phyloP scores from a whole-genome alignment of 2,329 filamentous ascomycete species.

The Cladobotryum protrusum region DNA sequence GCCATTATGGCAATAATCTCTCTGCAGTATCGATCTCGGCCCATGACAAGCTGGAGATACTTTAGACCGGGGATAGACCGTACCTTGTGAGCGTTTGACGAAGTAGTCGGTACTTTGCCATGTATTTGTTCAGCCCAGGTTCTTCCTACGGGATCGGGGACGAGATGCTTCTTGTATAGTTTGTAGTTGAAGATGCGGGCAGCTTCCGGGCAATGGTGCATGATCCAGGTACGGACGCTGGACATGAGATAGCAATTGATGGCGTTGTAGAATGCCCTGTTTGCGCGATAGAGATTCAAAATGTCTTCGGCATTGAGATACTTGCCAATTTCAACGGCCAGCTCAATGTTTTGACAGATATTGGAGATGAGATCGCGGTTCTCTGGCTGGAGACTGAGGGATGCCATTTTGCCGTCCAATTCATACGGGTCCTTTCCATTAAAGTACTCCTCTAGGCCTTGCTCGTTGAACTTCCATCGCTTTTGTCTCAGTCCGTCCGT shows the following conservation, averaged over 20 bases:
- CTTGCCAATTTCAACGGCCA: conserved; percentile 49
- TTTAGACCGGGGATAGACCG: conserved; percentile 55
- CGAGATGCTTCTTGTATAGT: conserved; percentile 51
- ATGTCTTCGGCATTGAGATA: conserved; percentile 51
- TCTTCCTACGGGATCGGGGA: conserved; percentile 52
- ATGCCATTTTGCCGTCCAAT: not conserved
- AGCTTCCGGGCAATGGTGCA: conserved; percentile 48
- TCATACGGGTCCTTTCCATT: conserved; percentile 24
- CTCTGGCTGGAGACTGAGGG: conserved; percentile 17
- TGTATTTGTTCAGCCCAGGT: conserved; percentile 26
- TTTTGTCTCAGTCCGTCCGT: conserved; percentile 15
- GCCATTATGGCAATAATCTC: conserved; percentile 60
- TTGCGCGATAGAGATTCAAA: conserved; percentile 58
- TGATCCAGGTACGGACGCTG: conserved; percentile 51
- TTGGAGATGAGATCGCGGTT: conserved; percentile 38
- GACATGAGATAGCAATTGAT: conserved; percentile 55
- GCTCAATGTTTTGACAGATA: conserved; percentile 40
- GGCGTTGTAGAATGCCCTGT: conserved; percentile 54
- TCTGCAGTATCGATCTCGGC: conserved; percentile 47
- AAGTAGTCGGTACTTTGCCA: conserved; percentile 6
- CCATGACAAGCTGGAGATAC: conserved; percentile 63
- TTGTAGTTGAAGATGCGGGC: conserved; percentile 54
- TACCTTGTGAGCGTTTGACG: conserved; percentile 21
- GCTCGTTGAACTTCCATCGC: conserved; percentile 24
- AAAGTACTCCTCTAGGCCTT: conserved; percentile 24